These are phyloP conservation scores for Pelargonium nanum DNA, from an alignment of 345 rosid species.

Conservation along the genomic window DNA sequence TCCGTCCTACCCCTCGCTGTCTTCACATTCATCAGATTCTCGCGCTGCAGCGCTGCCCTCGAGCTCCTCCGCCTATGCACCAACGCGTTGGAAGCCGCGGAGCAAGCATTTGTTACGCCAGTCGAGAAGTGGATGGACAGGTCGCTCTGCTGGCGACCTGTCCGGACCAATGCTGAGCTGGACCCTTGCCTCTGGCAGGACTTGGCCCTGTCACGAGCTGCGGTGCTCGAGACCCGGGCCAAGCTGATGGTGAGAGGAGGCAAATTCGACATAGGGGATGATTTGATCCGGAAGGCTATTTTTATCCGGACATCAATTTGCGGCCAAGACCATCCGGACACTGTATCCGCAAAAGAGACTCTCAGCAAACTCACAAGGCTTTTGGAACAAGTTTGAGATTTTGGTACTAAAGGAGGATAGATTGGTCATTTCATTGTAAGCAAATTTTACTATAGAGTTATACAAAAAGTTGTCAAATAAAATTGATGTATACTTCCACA, in stretches of 20 bases:
- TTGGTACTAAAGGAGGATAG: too few relatives aligned
- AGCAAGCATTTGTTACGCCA: conserved; percentile 72
- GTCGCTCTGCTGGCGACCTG: conserved; percentile 84
- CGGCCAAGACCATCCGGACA: conserved; percentile 82
- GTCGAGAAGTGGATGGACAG: conserved; percentile 78
- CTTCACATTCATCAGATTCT: conserved; percentile 58
- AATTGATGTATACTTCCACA: conserved; percentile 17
- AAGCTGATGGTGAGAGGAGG: conserved; percentile 87
- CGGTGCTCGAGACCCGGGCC: conserved; percentile 83
- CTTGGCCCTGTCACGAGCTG: conserved; percentile 73
- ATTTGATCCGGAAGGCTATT: conserved; percentile 73
- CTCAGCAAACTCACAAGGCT: conserved; percentile 78
- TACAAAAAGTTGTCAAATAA: conserved; percentile 32
- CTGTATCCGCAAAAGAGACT: conserved; percentile 66
- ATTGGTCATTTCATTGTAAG: too few relatives aligned
- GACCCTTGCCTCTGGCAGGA: conserved; percentile 93
- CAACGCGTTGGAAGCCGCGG: conserved; percentile 73
- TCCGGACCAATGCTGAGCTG: conserved; percentile 74
- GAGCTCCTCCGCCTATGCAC: conserved; percentile 88
- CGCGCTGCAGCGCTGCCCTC: conserved; percentile 67
- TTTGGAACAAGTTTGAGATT: conserved; percentile 58
- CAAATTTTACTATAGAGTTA: too few relatives aligned
- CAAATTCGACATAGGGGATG: conserved; percentile 74
- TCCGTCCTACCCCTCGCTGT: conserved; percentile 68
- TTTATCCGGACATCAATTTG: conserved; percentile 76